These are phyloP conservation scores for Ceratonia siliqua DNA, from an alignment of 306 rosid species.

Conservation along the genomic window DNA sequence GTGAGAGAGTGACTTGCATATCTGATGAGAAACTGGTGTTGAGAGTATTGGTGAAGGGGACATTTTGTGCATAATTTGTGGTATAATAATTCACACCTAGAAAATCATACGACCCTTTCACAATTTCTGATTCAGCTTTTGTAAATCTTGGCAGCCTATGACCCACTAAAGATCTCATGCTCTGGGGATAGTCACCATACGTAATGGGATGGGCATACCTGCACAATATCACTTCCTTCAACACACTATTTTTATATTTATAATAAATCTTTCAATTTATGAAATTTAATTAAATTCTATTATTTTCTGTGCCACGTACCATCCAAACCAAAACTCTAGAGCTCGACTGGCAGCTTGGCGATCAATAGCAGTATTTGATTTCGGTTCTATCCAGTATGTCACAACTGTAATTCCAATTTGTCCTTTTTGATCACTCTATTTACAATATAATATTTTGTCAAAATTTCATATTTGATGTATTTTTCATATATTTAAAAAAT, in stretches of 20 bases:
- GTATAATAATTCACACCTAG: constrained; percentile 69
- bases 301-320: no score
- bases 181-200: constrained; percentile 56
- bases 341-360: constrained; percentile 42
- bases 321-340: constrained; percentile 37
- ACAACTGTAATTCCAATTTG: constrained; percentile 39
- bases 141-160: constrained; percentile 63
- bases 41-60: neutral
- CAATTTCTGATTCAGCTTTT: constrained; percentile 19
- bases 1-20: neutral
- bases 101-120: constrained; percentile 59
- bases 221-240: no score
- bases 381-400: constrained; percentile 41
- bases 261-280: no score
- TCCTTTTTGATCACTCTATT: constrained; percentile 38
- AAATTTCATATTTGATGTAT: no score
- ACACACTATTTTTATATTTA: no score
- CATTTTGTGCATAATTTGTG: constrained; percentile 30
- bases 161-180: constrained; percentile 42
- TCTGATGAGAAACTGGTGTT: constrained; percentile 38
- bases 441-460: no score
- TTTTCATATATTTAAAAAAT: no score
- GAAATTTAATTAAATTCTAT: no score
- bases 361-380: constrained; percentile 10
- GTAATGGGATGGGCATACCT: constrained; percentile 60